Base-by-base conservation (phyloP, 768 basidiomycete genomes). In the Mycena rosella region DNA sequence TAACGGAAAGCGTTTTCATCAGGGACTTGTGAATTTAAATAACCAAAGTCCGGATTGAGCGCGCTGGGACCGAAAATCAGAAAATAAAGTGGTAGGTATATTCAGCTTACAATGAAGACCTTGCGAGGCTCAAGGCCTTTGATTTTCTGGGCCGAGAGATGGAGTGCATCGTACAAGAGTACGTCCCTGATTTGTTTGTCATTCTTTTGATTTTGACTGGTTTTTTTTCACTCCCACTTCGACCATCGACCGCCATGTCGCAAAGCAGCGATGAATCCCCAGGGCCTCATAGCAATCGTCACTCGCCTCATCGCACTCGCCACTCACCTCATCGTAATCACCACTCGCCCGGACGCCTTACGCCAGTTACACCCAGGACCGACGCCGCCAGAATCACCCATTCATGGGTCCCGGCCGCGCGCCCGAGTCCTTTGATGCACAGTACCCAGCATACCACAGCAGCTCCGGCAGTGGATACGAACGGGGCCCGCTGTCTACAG, bases 11-110 rank as follows among this genome's bases (percentile, higher is more conserved):
- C 56, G 9, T 45, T 10, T 13, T 32, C 30, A 42, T 58, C 56
- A 0, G 17, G 13, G 29, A 47, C 56, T 58, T 58, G 56, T 5
- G 56, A 58, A 58, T 45, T 58, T 10, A 58, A n/a, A 32, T 58
- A 58, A 3, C 56, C 42, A 5, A n/a, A 58, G 0, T 45, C 44
- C 0, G 42, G 24, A 47, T 58, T 58, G 3, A 58, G 11, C 0
- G 11, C n/a, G 20, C 56, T 58, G 44, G n/a, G 22, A 22, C 6
- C 13, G 18, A 7, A 2, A 9, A 15, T 40, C 17, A 40, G 17
- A 40, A 18, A 40, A 40, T n/a, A 40, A 9, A 14, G 4, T 40
- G 8, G 20, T n/a, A 9, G 18, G 44, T 7, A 45, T 45, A 45
- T 45, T 45, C 22, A 45, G 44, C 44, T 22, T 13, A 45, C 44